phyloP scores from a whole-genome alignment of 805 yeast species.

The Dipodascopsis tothii region DNA sequence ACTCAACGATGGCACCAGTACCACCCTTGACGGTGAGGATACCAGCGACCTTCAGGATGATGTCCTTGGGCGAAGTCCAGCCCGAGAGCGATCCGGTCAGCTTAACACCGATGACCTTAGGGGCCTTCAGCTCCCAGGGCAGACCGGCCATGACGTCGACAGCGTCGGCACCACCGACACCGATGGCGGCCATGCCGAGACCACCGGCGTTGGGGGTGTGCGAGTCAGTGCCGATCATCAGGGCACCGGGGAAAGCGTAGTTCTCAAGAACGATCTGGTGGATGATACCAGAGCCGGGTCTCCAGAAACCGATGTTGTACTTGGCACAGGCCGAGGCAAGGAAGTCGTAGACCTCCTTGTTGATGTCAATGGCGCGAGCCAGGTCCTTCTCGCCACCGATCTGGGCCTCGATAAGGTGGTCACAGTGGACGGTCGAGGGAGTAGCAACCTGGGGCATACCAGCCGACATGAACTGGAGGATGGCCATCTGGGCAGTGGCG shows the following conservation, averaged over 20 bases:
- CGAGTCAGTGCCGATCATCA: conserved; percentile 97
- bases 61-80: conserved; percentile 97
- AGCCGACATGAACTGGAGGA: conserved; percentile 95
- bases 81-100: conserved; percentile 83
- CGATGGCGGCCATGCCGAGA: conserved; percentile 94
- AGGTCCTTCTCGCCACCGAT: conserved; percentile 84
- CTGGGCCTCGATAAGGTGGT: conserved; percentile 94
- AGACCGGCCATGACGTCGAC: conserved; percentile 95
- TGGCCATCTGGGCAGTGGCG: conserved; percentile 99
- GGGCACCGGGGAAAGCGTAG: conserved; percentile 91
- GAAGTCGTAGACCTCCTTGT: conserved; percentile 93
- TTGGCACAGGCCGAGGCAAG: conserved; percentile 85
- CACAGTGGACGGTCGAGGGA: conserved; percentile 96
- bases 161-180: conserved; percentile 99
- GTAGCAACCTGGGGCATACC: conserved; percentile 81
- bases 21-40: conserved; percentile 93
- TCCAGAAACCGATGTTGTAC: conserved; percentile 98
- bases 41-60: conserved; percentile 89
- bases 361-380: conserved; percentile 68
- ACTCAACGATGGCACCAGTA: conserved; percentile 92
- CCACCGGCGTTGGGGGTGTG: conserved; percentile 99
- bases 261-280: conserved; percentile 97
- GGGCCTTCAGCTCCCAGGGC: conserved; percentile 99
- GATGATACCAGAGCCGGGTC: conserved; percentile 97
- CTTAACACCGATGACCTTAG: conserved; percentile 87